phyloP scores from a whole-genome alignment of 148 eudicot species.

The Bassia scoparia region DNA sequence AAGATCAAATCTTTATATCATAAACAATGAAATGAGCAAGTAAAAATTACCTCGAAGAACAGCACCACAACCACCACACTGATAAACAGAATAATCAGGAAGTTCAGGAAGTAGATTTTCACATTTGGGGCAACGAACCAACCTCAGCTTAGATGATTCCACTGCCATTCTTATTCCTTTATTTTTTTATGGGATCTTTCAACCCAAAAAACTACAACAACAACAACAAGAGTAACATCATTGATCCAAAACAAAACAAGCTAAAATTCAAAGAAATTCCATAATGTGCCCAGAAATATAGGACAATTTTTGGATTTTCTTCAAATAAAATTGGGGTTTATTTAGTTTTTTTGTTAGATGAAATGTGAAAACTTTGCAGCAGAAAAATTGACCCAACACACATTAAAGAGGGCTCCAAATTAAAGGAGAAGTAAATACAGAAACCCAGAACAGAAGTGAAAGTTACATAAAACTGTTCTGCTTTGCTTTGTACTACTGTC shows the following conservation, averaged over 20 bases:
- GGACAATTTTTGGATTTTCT: constrained; percentile 3
- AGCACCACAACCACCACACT: constrained; percentile 94
- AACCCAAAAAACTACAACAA: background rate
- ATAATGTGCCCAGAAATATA: background rate
- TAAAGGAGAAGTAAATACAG: constrained; percentile 19
- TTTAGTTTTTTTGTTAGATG: background rate
- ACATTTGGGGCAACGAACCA: constrained; percentile 90
- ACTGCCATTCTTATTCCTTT: constrained; percentile 37
- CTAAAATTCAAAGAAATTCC: background rate
- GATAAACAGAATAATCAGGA: constrained; percentile 72
- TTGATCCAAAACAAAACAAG: constrained; percentile 10
- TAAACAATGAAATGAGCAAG: constrained; percentile 8
- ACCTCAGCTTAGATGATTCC: constrained; percentile 50
- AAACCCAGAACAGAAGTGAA: constrained; percentile 31
- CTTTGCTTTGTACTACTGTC: constrained; percentile 9
- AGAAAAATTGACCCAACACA: constrained; percentile 27
- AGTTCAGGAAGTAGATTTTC: constrained; percentile 74
- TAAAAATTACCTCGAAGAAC: constrained; percentile 63
- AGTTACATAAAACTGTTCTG: constrained; percentile 20
- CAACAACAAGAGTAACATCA: constrained; percentile 17
- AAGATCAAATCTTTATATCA: constrained; percentile 13
- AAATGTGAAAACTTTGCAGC: constrained; percentile 22
- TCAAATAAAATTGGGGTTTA: background rate
- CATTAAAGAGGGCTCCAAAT: constrained; percentile 18
- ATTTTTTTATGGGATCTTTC: constrained; percentile 14